phyloP scores from a whole-genome alignment of 163 green algal genomes.

The Trebouxiophyceae sp. region DNA sequence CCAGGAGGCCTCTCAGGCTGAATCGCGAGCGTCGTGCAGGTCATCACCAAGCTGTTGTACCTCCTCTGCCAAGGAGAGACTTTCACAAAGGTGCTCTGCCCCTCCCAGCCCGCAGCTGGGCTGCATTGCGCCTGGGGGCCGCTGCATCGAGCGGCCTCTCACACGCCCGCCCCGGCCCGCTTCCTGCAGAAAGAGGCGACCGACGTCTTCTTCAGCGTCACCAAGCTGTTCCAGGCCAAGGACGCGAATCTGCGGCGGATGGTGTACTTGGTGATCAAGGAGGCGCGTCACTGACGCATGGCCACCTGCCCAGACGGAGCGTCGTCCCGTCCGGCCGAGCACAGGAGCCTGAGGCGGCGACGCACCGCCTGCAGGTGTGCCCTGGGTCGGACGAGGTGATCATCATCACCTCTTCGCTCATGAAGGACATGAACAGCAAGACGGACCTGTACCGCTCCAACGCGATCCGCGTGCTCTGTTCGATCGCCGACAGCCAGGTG shows the following conservation, averaged over 20 bases:
- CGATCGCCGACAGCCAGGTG: conserved; percentile 89
- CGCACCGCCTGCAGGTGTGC: too few relatives aligned
- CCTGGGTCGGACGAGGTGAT: conserved; percentile 62
- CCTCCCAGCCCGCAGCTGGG: background rate
- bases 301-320: background rate
- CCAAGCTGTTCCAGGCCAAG: conserved; percentile 98
- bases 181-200: conserved; percentile 84
- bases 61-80: conserved; percentile 94
- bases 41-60: conserved; percentile 99
- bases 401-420: conserved; percentile 96
- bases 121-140: too few relatives aligned
- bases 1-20: too few relatives aligned
- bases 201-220: conserved; percentile 98
- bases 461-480: conserved; percentile 95
- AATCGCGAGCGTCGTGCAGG: conserved; percentile 37
- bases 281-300: conserved; percentile 77
- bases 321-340: too few relatives aligned
- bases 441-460: conserved; percentile 94
- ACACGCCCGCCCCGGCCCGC: too few relatives aligned
- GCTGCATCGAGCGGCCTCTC: too few relatives aligned
- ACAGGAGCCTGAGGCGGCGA: too few relatives aligned
- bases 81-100: conserved; percentile 89
- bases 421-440: conserved; percentile 99
- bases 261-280: conserved; percentile 99
- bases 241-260: conserved; percentile 93